Percentiles rank a stretch among this genome's conserved stretches.
Evolutionary conservation across 371 early-diverging fungal species (phyloP).

Genomic region (Mortierella sp.): DNA sequence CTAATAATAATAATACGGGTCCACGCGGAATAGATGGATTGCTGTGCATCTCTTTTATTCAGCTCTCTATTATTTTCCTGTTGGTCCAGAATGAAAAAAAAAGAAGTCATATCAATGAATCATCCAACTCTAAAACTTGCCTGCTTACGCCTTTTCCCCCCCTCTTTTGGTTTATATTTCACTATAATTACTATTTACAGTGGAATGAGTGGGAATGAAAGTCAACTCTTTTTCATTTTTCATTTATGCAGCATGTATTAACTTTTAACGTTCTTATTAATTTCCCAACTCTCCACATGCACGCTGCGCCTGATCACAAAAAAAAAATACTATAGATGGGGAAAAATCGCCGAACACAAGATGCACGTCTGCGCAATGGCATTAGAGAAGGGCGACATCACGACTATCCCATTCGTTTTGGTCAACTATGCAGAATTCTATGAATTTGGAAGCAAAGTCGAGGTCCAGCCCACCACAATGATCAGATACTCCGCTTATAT

Average conservation of each 20-base stretch:
- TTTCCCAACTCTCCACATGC: background rate
- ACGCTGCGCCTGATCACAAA: background rate
- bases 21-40: background rate
- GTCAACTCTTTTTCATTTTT: background rate
- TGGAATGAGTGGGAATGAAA: background rate
- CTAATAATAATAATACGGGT: background rate
- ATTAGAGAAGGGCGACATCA: constrained; percentile 51
- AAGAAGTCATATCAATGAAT: background rate
- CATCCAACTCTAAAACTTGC: background rate
- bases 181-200: too few relatives aligned
- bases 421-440: constrained; percentile 55
- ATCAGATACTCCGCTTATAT: constrained; percentile 45
- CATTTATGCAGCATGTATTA: background rate
- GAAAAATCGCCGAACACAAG: constrained; percentile 53
- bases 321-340: constrained; percentile 27
- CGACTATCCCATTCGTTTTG: constrained; percentile 45
- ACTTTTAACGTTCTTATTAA: background rate
- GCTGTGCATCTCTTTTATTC: too few relatives aligned
- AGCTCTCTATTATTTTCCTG: background rate
- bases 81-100: background rate
- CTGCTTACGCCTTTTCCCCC: background rate
- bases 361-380: constrained; percentile 53
- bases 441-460: constrained; percentile 39
- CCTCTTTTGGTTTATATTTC: background rate
- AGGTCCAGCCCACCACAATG: constrained; percentile 33